Evolutionary conservation across 257 asterid species (phyloP), one percentile per base, ranked within the genome.

Genomic region (Echites panduratus): DNA sequence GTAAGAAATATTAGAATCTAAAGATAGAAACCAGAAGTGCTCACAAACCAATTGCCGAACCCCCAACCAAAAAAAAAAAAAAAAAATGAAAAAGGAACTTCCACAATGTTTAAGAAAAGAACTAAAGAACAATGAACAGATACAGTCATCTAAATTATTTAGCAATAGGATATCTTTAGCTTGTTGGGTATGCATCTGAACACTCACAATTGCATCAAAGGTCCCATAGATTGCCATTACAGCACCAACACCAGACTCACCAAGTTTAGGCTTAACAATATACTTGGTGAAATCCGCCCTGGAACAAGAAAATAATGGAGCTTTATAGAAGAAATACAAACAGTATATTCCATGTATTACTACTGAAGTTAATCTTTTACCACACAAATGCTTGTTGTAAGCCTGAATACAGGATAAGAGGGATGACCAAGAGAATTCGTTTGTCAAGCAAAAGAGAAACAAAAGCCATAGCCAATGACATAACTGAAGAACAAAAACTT

Each of bases 251-350:
- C 98, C 98, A 72, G 85, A 87, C 83, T 91, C 96, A n/a, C 98
- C 96, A 59, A 93, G 91, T 43, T 74, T 73, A 56, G 98, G 98
- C 81, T 86, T 78, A 70, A 93, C 97, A 68, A 89, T 83, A 72
- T 87, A 88, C 80, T 91, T 93, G n/a, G 98, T 93, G 83, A 88
- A 93, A 70, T 84, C 97, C 73, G 97, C 97, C 97, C 98, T 91
- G 84, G 72, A 56, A 74, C 41, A 66, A 16, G 22, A 26, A 56
- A 24, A 45, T 49, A 26, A 27, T 14, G 47, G 38, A 13, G 73
- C 50, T 19, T 45, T 62, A 67, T 20, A 29, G 66, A 70, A 73
- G 73, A 76, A 70, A 29, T 65, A 48, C 63, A 67, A 27, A 35
- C 10, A 6, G 59, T 10, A 58, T 17, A 44, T 67, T 26, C 50